phyloP scores from a whole-genome alignment of 495 filamentous ascomycete species.

The Annulohypoxylon maeteangense region DNA sequence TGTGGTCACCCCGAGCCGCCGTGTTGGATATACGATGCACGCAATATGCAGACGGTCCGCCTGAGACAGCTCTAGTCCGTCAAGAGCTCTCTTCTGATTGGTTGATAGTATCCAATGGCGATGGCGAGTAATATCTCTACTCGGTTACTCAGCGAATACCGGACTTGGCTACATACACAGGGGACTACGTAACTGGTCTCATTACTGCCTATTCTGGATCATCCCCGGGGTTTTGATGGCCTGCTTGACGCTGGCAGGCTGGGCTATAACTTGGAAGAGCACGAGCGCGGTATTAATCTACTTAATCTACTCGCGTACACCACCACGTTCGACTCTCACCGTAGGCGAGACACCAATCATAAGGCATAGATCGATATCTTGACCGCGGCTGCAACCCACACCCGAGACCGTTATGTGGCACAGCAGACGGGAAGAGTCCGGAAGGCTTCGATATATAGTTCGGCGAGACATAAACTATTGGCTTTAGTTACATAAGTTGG shows the following conservation, averaged over 20 bases:
- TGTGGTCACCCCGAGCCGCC: slow-evolving; percentile 30
- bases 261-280: slow-evolving; percentile 6
- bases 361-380: neutral
- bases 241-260: slow-evolving; percentile 15
- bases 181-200: slow-evolving; percentile 4
- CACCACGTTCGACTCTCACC: slow-evolving; percentile 17
- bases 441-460: slow-evolving; percentile 10
- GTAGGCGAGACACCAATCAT: slow-evolving; percentile 33
- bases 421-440: slow-evolving; percentile 28
- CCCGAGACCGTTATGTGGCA: slow-evolving; percentile 37
- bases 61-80: slow-evolving; percentile 13
- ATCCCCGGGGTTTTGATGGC: slow-evolving; percentile 9
- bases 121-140: slow-evolving; percentile 12
- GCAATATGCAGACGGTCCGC: slow-evolving; percentile 35
- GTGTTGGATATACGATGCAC: slow-evolving; percentile 39
- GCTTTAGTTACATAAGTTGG: neutral
- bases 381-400: slow-evolving; percentile 39
- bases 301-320: slow-evolving; percentile 9
- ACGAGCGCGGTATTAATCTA: neutral
- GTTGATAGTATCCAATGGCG: slow-evolving; percentile 4
- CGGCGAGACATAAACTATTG: neutral
- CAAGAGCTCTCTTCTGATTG: slow-evolving; percentile 15
- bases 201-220: slow-evolving; percentile 2
- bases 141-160: slow-evolving; percentile 10
- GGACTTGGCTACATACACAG: neutral